A percentile compares a stretch with the other conserved stretches of the same genome.
Conservation (phyloP, 768 basidiomycete genomes). For the Lenzites betulinus region DNA sequence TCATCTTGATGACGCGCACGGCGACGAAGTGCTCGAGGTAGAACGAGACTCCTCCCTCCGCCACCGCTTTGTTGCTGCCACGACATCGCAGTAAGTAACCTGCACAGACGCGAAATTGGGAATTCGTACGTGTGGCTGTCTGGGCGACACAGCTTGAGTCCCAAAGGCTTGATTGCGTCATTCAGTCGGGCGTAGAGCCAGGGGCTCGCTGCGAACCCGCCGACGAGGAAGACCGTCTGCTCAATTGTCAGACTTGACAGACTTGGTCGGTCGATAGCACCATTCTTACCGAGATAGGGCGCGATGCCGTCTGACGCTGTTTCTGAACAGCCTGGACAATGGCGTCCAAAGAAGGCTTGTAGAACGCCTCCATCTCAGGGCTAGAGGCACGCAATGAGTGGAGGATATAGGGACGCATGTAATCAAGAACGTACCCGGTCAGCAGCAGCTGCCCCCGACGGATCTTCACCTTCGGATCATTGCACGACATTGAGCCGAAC, state of each 20-base stretch:
- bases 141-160: constrained; percentile 66
- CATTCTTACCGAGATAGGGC: constrained; percentile 3
- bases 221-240: constrained; percentile 79
- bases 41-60: constrained; percentile 49
- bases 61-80: constrained; percentile 51
- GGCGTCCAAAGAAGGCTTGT: constrained; percentile 46
- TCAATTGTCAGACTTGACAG: constrained; percentile 19
- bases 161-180: constrained; percentile 54
- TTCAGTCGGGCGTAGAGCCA: constrained; percentile 77
- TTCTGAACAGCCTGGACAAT: constrained; percentile 28
- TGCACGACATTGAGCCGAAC: constrained; percentile 45
- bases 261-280: too few relatives aligned
- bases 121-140: constrained; percentile 71
- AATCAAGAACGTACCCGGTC: constrained; percentile 34
- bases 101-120: background rate
- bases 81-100: constrained; percentile 13
- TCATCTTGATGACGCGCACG: constrained; percentile 47
- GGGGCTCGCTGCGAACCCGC: constrained; percentile 80
- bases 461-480: constrained; percentile 42
- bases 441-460: constrained; percentile 42
- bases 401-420: background rate
- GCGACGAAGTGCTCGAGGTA: constrained; percentile 51
- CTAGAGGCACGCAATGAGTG: constrained; percentile 13
- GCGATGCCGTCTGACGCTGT: constrained; percentile 8
- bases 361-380: constrained; percentile 44